A percentile compares a stretch with the other conserved stretches of the same genome.
Conservation (phyloP, 257 asterid genomes). For the Lycium barbarum region DNA sequence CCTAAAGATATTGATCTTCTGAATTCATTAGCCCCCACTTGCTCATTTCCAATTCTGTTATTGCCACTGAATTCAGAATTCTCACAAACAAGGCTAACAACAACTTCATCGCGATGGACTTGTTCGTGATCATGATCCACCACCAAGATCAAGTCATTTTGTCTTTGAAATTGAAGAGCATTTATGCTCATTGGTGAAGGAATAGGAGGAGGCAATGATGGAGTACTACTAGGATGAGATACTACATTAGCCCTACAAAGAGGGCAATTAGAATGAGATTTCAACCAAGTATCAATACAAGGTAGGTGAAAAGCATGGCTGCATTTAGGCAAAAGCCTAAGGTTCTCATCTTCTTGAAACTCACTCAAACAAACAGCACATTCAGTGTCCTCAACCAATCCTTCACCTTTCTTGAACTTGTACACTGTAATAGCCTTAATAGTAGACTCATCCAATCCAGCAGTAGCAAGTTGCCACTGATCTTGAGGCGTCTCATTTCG, state of each 20-base stretch:
- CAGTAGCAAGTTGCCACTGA: slow-evolving; percentile 48
- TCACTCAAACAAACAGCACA: slow-evolving; percentile 79
- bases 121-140: slow-evolving; percentile 56
- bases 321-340: slow-evolving; percentile 79
- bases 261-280: slow-evolving; percentile 78
- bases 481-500: slow-evolving; percentile 43
- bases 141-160: slow-evolving; percentile 49
- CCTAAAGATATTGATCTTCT: slow-evolving; percentile 53
- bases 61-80: not conserved
- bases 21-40: slow-evolving; percentile 17
- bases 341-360: slow-evolving; percentile 64
- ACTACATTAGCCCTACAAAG: slow-evolving; percentile 64
- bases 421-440: slow-evolving; percentile 65
- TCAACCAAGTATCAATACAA: slow-evolving; percentile 79
- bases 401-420: slow-evolving; percentile 54
- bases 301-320: slow-evolving; percentile 87
- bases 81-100: slow-evolving; percentile 34
- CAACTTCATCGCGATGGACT: slow-evolving; percentile 38
- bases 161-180: slow-evolving; percentile 43
- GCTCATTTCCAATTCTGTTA: not conserved
- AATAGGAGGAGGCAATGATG: slow-evolving; percentile 31
- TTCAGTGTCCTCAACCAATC: slow-evolving; percentile 63
- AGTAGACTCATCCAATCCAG: slow-evolving; percentile 68
- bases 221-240: slow-evolving; percentile 38
- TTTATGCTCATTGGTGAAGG: slow-evolving; percentile 19